Evolutionary conservation across 768 basidiomycete genomes (phyloP).

Genomic region (Rickenella mellea): DNA sequence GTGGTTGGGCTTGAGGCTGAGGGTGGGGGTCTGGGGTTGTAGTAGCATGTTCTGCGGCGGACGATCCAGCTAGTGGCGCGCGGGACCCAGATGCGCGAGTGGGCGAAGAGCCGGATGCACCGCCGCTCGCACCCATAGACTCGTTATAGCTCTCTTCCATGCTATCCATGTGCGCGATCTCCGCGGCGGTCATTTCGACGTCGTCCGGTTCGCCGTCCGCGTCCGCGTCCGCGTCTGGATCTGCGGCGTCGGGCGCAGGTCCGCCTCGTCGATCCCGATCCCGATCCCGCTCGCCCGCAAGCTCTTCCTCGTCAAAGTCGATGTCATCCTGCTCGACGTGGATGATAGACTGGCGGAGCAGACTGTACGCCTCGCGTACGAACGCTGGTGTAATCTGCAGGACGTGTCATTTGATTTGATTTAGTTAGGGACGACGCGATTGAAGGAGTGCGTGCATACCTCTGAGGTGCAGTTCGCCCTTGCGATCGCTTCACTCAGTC

Average conservation of each 20-base stretch:
- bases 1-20: too few relatives aligned
- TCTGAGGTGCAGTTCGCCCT: conserved; percentile 94
- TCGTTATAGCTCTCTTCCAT: conserved; percentile 23
- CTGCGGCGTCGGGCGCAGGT: conserved; percentile 10
- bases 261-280: conserved; percentile 21
- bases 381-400: conserved; percentile 82
- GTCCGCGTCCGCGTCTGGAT: conserved; percentile 21
- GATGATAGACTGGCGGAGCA: conserved; percentile 94
- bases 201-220: conserved; percentile 47
- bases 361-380: conserved; percentile 90
- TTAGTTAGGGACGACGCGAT: not conserved
- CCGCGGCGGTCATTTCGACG: conserved; percentile 45
- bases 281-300: conserved; percentile 40
- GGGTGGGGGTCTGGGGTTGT: conserved; percentile 25
- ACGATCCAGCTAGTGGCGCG: conserved; percentile 6
- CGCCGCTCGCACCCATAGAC: conserved; percentile 15
- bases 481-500: conserved; percentile 93
- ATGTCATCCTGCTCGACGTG: conserved; percentile 99
- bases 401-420: not conserved
- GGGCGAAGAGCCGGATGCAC: conserved; percentile 22
- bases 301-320: conserved; percentile 91
- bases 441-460: conserved; percentile 30
- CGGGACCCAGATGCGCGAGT: conserved; percentile 13
- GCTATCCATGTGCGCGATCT: conserved; percentile 37
- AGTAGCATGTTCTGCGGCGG: conserved; percentile 19